These are phyloP conservation scores for Cunninghamia lanceolata DNA, from an alignment of 75 land plant genomes.

Conservation along the genomic window DNA sequence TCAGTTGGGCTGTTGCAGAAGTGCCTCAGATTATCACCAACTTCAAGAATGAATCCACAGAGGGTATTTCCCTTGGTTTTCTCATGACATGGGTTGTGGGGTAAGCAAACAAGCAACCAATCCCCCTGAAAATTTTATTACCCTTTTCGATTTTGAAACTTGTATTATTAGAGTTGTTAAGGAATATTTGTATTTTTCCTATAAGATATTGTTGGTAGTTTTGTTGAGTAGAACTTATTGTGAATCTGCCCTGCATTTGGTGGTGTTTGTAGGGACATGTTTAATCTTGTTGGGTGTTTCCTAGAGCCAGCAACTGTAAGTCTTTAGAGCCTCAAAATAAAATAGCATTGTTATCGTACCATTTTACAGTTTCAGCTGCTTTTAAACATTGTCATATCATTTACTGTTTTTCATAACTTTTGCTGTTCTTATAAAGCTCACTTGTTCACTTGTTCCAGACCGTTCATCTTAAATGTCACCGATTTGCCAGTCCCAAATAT, in stretches of 20 bases:
- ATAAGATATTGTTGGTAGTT: background rate
- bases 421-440: too few species aligned
- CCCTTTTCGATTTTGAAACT: too few species aligned
- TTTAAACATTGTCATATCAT: too few species aligned
- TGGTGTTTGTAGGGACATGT: conserved; percentile 6
- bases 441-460: too few species aligned
- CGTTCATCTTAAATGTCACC: too few species aligned
- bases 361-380: too few species aligned
- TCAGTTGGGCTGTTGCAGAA: conserved; percentile 79
- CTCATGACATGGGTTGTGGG: conserved; percentile 76
- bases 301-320: conserved; percentile 12
- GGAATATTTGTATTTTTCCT: background rate
- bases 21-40: conserved; percentile 82
- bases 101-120: conserved; percentile 23
- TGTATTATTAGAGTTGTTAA: background rate
- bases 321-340: background rate
- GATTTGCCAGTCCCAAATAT: too few species aligned
- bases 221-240: background rate
- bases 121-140: background rate
- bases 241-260: background rate
- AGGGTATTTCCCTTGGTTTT: conserved; percentile 69
- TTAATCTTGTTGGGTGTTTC: conserved; percentile 8
- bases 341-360: too few species aligned
- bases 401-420: too few species aligned
- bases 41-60: conserved; percentile 55